Base-by-base conservation (phyloP, 805 yeast genomes). In the Teunomyces cretensis region DNA sequence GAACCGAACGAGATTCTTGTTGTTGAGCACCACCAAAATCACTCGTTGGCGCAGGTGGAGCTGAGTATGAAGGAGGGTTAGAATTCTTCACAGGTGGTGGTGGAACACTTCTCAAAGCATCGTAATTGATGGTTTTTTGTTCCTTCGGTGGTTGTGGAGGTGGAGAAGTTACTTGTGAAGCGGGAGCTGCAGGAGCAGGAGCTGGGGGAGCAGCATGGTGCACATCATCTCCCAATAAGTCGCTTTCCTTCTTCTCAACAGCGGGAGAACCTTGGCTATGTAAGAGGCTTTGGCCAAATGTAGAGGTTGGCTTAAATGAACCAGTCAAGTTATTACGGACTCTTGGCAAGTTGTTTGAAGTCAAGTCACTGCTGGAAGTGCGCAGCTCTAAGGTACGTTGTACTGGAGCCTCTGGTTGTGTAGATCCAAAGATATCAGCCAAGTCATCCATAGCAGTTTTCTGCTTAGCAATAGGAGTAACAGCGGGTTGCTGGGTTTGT, bases 281-380 rank as follows among this genome's bases (percentile, higher is more conserved):
- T 43, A 75, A 57, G 43, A 91, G 74, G 30, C 77, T 76, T 66
- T 86, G 96, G 27, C 98, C 98, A 72, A 91, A 92, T 9, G 78
- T 67, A 0, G 97, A 89, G 13, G 90, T 76, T 30, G 97, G 97
- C 43, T 80, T 85, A 67, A 91, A 92, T 48, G 76, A 57, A 52
- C 62, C 58, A 49, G 72, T 50, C 58, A 70, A 55, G 14, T 54
- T 57, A 16, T 54, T 56, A 36, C 73, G 64, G 11, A 62, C 62
- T 48, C 60, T 65, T 17, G 75, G 72, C 17, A 67, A 54, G 4
- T 60, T 66, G 11, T 47, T 44, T 2, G 53, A 8, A 8, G 62
- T 43, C 47, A 67, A 58, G 48, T 71, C 74, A 47, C 71, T 63
- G 44, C 65, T 60, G 13, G 72, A 62, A n/a, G 60, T 41, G 40